Conservation (phyloP, 495 filamentous ascomycete genomes). For the Xylaria grammica region DNA sequence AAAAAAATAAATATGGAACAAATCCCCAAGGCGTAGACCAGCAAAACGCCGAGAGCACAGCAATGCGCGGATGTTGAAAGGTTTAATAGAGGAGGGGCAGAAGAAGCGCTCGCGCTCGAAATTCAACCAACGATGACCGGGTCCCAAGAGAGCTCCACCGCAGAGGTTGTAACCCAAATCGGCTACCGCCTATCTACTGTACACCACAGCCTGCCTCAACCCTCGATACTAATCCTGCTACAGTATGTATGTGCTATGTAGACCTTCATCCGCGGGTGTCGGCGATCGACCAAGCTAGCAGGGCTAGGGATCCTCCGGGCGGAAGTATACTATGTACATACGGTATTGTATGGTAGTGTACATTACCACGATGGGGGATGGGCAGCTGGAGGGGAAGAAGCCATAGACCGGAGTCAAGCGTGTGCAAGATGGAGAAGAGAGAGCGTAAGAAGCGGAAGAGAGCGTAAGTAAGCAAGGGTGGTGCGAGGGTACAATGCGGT, state of each 20-base stretch:
- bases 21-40: constrained; percentile 18
- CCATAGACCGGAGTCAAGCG: not conserved
- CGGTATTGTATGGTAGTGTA: not conserved
- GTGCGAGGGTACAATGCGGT: too few relatives aligned
- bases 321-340: not conserved
- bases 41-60: constrained; percentile 15
- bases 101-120: constrained; percentile 31
- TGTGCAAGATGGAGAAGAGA: not conserved
- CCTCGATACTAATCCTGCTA: not conserved
- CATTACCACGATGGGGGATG: not conserved
- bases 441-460: not conserved
- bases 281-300: constrained; percentile 16
- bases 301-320: constrained; percentile 11
- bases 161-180: constrained; percentile 21
- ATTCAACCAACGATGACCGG: constrained; percentile 36
- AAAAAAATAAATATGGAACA: not conserved
- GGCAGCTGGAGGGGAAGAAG: not conserved
- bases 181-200: not conserved
- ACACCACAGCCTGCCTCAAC: not conserved
- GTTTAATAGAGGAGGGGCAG: constrained; percentile 33
- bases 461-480: not conserved
- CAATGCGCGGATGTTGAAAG: constrained; percentile 16
- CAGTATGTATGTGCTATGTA: not conserved
- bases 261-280: not conserved
- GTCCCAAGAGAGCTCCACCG: constrained; percentile 25